These are phyloP conservation scores for Gynochthodes officinalis DNA, from an alignment of 257 asterid genomes.

Conservation along the genomic window DNA sequence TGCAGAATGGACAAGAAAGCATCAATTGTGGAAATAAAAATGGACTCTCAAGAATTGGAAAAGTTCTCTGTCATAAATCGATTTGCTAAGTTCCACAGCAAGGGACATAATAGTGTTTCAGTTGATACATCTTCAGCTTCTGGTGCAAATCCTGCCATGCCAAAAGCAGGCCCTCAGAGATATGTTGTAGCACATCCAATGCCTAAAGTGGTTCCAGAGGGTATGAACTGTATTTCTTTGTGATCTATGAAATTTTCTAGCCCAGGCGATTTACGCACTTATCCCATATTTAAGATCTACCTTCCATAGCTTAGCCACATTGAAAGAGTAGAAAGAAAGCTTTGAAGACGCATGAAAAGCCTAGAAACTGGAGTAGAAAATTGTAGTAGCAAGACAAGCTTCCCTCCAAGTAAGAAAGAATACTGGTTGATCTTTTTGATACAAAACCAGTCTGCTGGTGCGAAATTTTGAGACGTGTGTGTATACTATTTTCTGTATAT, in stretches of 20 bases:
- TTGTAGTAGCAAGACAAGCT: constrained; percentile 12
- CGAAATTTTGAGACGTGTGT: constrained; percentile 35
- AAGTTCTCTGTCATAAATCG: constrained; percentile 61
- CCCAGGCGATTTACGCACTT: neutral
- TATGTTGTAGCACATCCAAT: constrained; percentile 55
- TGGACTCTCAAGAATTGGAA: constrained; percentile 61
- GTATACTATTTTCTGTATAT: constrained; percentile 32
- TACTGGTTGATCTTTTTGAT: constrained; percentile 28
- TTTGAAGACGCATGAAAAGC: neutral
- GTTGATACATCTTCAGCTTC: constrained; percentile 38
- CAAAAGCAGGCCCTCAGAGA: constrained; percentile 40
- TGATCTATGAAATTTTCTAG: constrained; percentile 32
- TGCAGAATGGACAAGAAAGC: constrained; percentile 61
- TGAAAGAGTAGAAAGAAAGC: neutral
- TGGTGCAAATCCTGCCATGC: constrained; percentile 24
- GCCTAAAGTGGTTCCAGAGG: constrained; percentile 62
- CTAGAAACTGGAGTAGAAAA: constrained; percentile 8
- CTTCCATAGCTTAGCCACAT: constrained; percentile 2
- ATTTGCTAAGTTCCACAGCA: constrained; percentile 67
- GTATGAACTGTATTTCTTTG: constrained; percentile 49
- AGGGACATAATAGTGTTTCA: constrained; percentile 33
- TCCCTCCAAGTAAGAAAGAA: constrained; percentile 23
- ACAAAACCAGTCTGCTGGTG: constrained; percentile 18
- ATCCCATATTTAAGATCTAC: constrained; percentile 5
- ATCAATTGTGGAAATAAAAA: constrained; percentile 48